A percentile compares a stretch with the other conserved stretches of the same genome.
Evolutionary conservation across 345 rosid species (phyloP).

Genomic region (Eucalyptus regnans): DNA sequence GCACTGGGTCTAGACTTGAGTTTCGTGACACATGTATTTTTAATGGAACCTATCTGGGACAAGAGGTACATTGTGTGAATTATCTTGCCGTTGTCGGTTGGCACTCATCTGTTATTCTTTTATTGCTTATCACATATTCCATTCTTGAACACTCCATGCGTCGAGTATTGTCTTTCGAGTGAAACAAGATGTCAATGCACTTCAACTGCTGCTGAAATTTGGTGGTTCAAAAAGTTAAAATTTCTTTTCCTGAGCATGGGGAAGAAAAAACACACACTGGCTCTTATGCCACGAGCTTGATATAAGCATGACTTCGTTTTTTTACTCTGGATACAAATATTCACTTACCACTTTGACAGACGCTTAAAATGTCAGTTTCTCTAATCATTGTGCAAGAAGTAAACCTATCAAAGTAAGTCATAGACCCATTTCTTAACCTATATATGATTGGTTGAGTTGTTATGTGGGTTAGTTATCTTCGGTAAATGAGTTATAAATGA

Average conservation of each 20-base stretch:
- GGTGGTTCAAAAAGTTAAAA: neutral
- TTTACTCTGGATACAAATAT: neutral
- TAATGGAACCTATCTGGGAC: constrained; percentile 99
- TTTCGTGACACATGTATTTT: constrained; percentile 74
- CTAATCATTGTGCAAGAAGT: neutral
- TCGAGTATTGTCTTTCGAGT: neutral
- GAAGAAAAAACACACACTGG: neutral
- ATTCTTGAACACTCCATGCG: neutral
- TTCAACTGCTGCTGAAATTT: neutral
- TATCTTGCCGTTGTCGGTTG: neutral
- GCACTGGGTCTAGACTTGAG: constrained; percentile 97
- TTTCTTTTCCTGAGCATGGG: neutral
- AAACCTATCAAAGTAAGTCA: neutral
- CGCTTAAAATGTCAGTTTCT: neutral
- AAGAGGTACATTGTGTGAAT: constrained; percentile 39
- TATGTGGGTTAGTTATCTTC: neutral
- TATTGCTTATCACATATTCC: neutral
- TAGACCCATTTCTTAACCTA: neutral
- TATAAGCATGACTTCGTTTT: neutral
- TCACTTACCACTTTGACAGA: neutral
- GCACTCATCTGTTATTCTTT: neutral
- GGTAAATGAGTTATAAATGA: neutral
- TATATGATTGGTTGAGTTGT: neutral
- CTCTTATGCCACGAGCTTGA: neutral
- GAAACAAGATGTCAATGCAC: neutral